Evolutionary conservation across 73 alveolate genomes (phyloP).

Genomic region (Paramecium tetraurelia): DNA sequence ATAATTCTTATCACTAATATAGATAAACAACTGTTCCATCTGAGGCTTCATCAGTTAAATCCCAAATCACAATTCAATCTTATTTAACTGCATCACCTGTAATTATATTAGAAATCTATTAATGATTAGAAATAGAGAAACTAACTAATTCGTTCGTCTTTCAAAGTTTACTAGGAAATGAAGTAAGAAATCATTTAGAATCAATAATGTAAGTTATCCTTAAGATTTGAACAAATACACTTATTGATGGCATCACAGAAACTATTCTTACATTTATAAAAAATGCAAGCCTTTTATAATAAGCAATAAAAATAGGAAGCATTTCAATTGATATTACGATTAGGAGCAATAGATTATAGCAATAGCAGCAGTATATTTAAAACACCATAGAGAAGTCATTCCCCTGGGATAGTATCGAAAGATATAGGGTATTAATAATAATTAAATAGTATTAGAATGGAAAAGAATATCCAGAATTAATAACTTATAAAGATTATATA

Average conservation of each 20-base stretch:
- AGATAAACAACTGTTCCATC: slow-evolving; percentile 13
- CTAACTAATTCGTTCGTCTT: neutral
- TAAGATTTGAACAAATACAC: neutral
- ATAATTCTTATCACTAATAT: neutral
- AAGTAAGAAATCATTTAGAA: neutral
- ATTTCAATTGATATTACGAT: neutral
- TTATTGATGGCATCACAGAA: neutral
- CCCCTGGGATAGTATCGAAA: neutral
- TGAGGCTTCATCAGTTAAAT: neutral
- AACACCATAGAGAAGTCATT: neutral
- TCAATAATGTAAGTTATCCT: neutral
- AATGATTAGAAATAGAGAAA: neutral
- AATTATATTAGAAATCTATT: neutral
- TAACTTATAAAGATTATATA: neutral
- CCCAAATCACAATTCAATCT: neutral
- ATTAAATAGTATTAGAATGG: neutral
- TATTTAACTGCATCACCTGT: slow-evolving; percentile 1
- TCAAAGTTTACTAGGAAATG: neutral
- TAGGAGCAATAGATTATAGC: slow-evolving; percentile 12
- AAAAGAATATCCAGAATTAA: neutral
- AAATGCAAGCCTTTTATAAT: neutral
- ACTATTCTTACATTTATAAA: neutral
- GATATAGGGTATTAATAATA: neutral
- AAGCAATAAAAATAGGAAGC: neutral
- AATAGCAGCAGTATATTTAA: neutral